A percentile compares a stretch with the other conserved stretches of the same genome.
Evolutionary conservation across 805 yeast species (phyloP).

Genomic region (Kodamaea nitidulidarum): DNA sequence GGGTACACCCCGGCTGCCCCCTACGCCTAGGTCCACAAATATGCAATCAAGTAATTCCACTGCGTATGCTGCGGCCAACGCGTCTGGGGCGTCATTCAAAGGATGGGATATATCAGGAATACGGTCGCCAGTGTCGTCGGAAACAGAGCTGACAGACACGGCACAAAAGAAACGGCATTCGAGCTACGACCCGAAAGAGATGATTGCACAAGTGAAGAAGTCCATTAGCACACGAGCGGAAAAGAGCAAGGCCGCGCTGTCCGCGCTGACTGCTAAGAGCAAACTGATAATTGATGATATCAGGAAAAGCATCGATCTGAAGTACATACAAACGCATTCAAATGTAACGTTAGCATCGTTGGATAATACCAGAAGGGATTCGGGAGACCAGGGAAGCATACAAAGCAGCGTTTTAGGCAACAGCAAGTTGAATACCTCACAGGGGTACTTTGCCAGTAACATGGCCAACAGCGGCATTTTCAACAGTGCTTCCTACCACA

Average conservation of each 20-base stretch:
- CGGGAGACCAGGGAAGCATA: not conserved
- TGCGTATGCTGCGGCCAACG: slow-evolving; percentile 1
- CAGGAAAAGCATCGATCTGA: slow-evolving; percentile 36
- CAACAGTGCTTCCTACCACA: not conserved
- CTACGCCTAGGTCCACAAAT: not conserved
- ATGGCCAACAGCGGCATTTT: not conserved
- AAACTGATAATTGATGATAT: slow-evolving; percentile 27
- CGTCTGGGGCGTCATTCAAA: not conserved
- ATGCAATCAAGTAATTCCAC: not conserved
- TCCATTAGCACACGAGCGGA: slow-evolving; percentile 23
- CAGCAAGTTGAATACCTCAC: not conserved
- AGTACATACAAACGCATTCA: slow-evolving; percentile 17
- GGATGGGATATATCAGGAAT: not conserved
- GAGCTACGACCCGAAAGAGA: slow-evolving; percentile 25
- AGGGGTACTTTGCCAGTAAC: not conserved
- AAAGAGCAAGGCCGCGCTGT: slow-evolving; percentile 19
- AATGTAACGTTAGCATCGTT: slow-evolving; percentile 5
- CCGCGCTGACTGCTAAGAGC: slow-evolving; percentile 16
- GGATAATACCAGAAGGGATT: not conserved
- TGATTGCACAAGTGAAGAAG: slow-evolving; percentile 27
- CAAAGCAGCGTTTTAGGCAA: not conserved
- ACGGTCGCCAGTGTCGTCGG: not conserved
- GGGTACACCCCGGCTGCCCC: too few relatives aligned
- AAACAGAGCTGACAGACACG: not conserved
- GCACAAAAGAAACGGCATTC: slow-evolving; percentile 13